A percentile compares a stretch with the other conserved stretches of the same genome.
These are phyloP conservation scores for Moelleriella libera DNA, from an alignment of 2,329 filamentous ascomycete species.

Conservation along the genomic window DNA sequence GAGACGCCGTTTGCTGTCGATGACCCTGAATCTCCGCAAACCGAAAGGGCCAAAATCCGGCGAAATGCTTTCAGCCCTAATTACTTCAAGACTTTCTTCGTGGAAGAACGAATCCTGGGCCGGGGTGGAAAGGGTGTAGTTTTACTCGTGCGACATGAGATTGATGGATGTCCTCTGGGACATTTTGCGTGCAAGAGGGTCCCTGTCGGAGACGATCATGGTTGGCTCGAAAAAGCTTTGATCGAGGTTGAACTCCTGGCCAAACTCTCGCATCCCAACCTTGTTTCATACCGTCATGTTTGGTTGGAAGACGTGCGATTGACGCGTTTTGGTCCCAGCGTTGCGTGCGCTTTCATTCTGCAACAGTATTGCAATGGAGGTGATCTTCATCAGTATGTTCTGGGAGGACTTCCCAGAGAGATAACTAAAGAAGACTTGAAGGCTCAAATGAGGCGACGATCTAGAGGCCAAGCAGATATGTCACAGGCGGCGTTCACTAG, in stretches of 20 bases:
- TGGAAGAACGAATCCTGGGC: constrained; percentile 75
- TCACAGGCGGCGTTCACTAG: constrained; percentile 31
- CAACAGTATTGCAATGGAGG: constrained; percentile 96
- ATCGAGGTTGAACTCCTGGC: constrained; percentile 88
- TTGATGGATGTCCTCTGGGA: constrained; percentile 78
- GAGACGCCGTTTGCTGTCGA: constrained; percentile 38
- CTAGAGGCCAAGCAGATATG: constrained; percentile 59
- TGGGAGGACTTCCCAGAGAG: constrained; percentile 49
- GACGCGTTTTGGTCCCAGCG: constrained; percentile 74
- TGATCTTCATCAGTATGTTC: constrained; percentile 76
- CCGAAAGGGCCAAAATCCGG: constrained; percentile 57
- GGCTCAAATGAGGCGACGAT: constrained; percentile 69
- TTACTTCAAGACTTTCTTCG: constrained; percentile 89
- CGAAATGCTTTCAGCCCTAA: constrained; percentile 78
- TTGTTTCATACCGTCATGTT: constrained; percentile 93
- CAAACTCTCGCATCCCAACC: constrained; percentile 81
- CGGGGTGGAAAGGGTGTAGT: constrained; percentile 91
- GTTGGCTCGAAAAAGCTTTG: constrained; percentile 87
- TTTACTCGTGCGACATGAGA: constrained; percentile 78
- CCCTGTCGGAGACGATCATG: constrained; percentile 85
- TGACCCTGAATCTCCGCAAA: constrained; percentile 30
- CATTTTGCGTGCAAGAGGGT: constrained; percentile 95
- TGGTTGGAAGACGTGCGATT: constrained; percentile 87
- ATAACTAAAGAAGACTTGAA: constrained; percentile 76
- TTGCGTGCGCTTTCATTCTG: constrained; percentile 90